These are phyloP conservation scores for Boletus pseudopeckii DNA, from an alignment of 768 basidiomycete genomes.

Conservation along the genomic window DNA sequence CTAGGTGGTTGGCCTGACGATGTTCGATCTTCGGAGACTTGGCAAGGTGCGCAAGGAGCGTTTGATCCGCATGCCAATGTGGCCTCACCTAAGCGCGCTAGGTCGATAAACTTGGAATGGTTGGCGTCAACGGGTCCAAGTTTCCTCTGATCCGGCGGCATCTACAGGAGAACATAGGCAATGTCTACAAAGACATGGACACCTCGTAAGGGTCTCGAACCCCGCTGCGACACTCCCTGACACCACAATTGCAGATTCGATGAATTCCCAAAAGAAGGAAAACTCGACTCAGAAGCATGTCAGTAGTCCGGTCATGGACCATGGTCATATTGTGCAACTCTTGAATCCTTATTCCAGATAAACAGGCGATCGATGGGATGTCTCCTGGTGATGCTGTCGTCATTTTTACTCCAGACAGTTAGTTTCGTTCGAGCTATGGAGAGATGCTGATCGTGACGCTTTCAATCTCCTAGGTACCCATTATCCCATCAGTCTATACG, in stretches of 20 bases:
- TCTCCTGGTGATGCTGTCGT: constrained; percentile 85
- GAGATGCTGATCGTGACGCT: not conserved
- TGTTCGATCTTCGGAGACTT: constrained; percentile 83
- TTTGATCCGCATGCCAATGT: not conserved
- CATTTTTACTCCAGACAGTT: constrained; percentile 90
- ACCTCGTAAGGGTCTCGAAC: constrained; percentile 50
- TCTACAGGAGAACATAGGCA: constrained; percentile 75
- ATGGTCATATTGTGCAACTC: not conserved
- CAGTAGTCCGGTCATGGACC: constrained; percentile 29
- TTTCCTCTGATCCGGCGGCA: constrained; percentile 84
- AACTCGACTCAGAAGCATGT: constrained; percentile 81
- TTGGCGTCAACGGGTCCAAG: constrained; percentile 83
- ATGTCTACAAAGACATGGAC: constrained; percentile 86
- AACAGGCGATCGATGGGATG: constrained; percentile 72
- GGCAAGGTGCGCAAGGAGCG: constrained; percentile 55
- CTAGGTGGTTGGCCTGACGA: constrained; percentile 84
- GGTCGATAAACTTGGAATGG: constrained; percentile 80
- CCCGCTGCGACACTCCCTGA: not conserved
- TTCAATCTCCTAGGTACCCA: constrained; percentile 58
- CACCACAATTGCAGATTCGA: constrained; percentile 53
- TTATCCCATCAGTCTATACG: constrained; percentile 79
- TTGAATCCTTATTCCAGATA: constrained; percentile 50
- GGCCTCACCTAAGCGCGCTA: constrained; percentile 24
- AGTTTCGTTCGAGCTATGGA: constrained; percentile 25
- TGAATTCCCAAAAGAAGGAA: constrained; percentile 68